Evolutionary conservation across 208 protist genomes (phyloP).

Genomic region (Blastocrithidia nonstop): DNA sequence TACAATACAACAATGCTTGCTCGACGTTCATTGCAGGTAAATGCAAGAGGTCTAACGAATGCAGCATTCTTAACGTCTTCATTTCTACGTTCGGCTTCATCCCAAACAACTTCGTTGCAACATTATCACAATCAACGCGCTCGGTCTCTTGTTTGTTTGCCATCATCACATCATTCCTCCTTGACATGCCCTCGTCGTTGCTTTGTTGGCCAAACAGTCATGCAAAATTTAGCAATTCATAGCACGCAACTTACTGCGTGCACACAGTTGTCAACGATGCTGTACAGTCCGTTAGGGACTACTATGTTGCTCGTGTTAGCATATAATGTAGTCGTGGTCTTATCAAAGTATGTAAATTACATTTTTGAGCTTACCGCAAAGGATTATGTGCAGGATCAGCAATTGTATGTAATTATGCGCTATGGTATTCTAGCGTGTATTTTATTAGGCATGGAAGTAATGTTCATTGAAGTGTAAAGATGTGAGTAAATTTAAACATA

Average conservation of each 20-base stretch:
- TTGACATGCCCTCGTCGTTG: conserved; percentile 12
- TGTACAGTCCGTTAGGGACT: conserved; percentile 69
- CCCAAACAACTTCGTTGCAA: no score
- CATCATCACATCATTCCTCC: no score
- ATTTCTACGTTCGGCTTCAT: no score
- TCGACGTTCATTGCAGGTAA: no score
- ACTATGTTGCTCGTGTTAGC: conserved; percentile 56
- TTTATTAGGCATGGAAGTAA: conserved; percentile 66
- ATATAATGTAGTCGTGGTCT: conserved; percentile 77
- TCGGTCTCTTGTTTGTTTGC: no score
- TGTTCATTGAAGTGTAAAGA: conserved; percentile 72
- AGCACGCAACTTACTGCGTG: conserved; percentile 31
- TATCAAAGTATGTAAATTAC: conserved; percentile 71
- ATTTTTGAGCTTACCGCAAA: conserved; percentile 76
- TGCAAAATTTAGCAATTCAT: conserved; percentile 44
- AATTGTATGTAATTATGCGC: conserved; percentile 66
- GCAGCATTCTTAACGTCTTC: no score
- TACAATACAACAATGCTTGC: no score
- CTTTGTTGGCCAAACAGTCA: conserved; percentile 16
- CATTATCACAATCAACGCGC: no score
- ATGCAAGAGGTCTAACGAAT: no score
- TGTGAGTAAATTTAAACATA: conserved; percentile 1
- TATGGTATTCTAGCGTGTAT: conserved; percentile 72
- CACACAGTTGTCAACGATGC: conserved; percentile 40
- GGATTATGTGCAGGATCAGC: conserved; percentile 84